These are phyloP conservation scores for Pestalotiopsis sp. DNA, from an alignment of 2,329 filamentous ascomycete species.

Conservation along the genomic window DNA sequence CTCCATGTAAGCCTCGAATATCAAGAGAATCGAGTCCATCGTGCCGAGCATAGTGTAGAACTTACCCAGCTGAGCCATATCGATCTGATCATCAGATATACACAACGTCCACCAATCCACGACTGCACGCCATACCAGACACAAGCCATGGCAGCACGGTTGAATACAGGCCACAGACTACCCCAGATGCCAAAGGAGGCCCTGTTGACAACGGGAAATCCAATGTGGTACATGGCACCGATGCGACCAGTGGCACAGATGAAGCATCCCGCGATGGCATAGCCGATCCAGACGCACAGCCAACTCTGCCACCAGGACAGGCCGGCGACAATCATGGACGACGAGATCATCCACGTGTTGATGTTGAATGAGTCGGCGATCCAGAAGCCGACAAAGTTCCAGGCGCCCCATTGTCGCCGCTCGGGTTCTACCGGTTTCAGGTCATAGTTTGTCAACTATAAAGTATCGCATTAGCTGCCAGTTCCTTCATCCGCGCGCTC, in stretches of 20 bases:
- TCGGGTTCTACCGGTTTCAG: conserved; percentile 79
- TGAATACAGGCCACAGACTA: conserved; percentile 85
- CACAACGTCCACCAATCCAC: conserved; percentile 84
- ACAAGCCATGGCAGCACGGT: conserved; percentile 84
- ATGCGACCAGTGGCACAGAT: conserved; percentile 80
- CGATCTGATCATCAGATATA: conserved; percentile 85
- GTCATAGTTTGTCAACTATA: conserved; percentile 77
- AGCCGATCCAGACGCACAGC: conserved; percentile 88
- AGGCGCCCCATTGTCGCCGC: conserved; percentile 80
- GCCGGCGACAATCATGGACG: conserved; percentile 76
- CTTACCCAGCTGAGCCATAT: conserved; percentile 75
- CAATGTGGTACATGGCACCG: conserved; percentile 85
- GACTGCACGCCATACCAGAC: conserved; percentile 87
- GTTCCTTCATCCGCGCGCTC: neutral
- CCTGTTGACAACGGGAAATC: conserved; percentile 80
- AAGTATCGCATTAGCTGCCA: neutral
- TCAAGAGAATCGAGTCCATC: neutral
- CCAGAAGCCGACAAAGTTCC: conserved; percentile 91
- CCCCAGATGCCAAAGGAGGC: conserved; percentile 90
- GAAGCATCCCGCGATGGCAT: conserved; percentile 76
- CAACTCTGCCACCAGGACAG: conserved; percentile 92
- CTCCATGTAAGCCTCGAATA: neutral
- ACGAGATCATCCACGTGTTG: conserved; percentile 94
- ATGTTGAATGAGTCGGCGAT: conserved; percentile 86
- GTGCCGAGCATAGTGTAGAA: neutral